Percentiles rank a stretch among this genome's conserved stretches.
These are phyloP conservation scores for Nannochloropsis salina DNA, from an alignment of 108 stramenopile genomes.

Conservation along the genomic window DNA sequence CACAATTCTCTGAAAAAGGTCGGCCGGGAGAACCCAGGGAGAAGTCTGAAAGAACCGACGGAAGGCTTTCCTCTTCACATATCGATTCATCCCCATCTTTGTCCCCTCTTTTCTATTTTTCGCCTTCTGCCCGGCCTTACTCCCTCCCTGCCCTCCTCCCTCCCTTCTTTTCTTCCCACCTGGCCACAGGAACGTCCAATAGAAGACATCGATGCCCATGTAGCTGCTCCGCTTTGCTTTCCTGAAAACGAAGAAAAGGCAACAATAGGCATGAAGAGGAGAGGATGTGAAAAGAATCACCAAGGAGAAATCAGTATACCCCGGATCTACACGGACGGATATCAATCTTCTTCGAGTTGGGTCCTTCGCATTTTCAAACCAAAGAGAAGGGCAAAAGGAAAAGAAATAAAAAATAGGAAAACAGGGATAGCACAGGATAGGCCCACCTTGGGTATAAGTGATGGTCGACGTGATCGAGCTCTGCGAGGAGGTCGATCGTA, in stretches of 20 bases:
- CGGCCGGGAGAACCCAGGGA: not conserved
- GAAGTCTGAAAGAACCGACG: not conserved
- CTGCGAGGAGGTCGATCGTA: not conserved
- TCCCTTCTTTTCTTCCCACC: not conserved
- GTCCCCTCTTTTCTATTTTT: not conserved
- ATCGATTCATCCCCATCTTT: not conserved
- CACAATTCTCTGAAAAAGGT: too few species aligned
- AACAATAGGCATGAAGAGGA: not conserved
- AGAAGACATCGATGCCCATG: not conserved
- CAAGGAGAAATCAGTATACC: not conserved
- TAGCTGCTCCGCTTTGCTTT: not conserved
- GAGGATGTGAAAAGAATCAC: not conserved
- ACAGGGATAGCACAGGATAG: not conserved
- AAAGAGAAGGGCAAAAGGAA: not conserved
- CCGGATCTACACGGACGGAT: too few species aligned
- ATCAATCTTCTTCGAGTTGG: too few species aligned
- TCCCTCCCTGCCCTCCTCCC: not conserved
- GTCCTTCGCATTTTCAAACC: too few species aligned
- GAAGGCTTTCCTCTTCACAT: not conserved
- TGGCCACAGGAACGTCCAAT: not conserved
- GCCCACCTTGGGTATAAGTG: not conserved
- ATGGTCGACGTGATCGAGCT: not conserved
- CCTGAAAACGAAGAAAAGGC: not conserved
- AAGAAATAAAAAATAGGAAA: not conserved
- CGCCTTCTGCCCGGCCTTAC: not conserved